These are phyloP conservation scores for Protomyces inouyei DNA, from an alignment of 1,139 yeast species.

Conservation along the genomic window DNA sequence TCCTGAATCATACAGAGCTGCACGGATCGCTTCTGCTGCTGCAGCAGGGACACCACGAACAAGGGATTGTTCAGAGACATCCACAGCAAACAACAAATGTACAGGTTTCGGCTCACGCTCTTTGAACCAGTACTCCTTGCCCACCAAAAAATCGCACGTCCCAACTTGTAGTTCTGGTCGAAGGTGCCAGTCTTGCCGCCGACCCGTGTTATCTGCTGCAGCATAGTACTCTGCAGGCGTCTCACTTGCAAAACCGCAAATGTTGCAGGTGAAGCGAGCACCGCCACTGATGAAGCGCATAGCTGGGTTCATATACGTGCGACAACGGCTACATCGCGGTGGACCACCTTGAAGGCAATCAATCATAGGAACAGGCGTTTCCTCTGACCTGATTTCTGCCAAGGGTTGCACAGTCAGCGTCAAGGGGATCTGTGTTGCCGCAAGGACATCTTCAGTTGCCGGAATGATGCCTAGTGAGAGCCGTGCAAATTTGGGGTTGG, in stretches of 20 bases:
- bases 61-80: conserved; percentile 60
- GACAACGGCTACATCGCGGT: conserved; percentile 84
- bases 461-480: conserved; percentile 84
- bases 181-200: conserved; percentile 57
- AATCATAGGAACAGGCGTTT: conserved; percentile 61
- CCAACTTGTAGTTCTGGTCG: conserved; percentile 80
- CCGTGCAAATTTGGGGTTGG: conserved; percentile 75
- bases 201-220: conserved; percentile 56
- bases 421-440: conserved; percentile 70
- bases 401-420: conserved; percentile 81
- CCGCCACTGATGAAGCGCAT: conserved; percentile 63
- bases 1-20: conserved; percentile 47
- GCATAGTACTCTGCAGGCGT: conserved; percentile 59
- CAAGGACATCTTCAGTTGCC: conserved; percentile 61
- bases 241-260: conserved; percentile 73
- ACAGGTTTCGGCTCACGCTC: conserved; percentile 45
- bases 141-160: conserved; percentile 79
- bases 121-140: conserved; percentile 58
- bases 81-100: conserved; percentile 73
- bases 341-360: conserved; percentile 47
- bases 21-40: conserved; percentile 67
- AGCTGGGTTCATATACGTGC: conserved; percentile 82
- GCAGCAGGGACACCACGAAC: conserved; percentile 61
- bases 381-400: conserved; percentile 52
- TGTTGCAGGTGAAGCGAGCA: conserved; percentile 70